Evolutionary conservation across 2,329 filamentous ascomycete genomes (phyloP), one percentile per base, ranked within the genome.

Genomic region (Neofusicoccum umdonicola): DNA sequence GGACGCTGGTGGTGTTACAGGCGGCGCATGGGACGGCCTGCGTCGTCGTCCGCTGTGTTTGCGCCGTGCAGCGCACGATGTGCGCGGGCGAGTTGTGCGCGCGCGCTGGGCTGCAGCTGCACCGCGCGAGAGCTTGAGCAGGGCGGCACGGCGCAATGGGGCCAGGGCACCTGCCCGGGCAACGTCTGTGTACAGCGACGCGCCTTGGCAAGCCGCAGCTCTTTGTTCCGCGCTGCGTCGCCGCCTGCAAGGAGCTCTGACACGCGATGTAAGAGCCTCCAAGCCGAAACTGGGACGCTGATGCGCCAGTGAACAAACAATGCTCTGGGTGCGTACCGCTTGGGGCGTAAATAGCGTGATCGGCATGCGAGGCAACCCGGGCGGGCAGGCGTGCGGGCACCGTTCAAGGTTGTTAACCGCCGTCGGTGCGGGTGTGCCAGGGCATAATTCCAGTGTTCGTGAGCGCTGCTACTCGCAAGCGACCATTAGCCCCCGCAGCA

Each of bases 401-500:
- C 56, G 56, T n/a, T 48, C 51, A 41, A 51, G 58, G 58, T 31
- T 50, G 58, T 51, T 63, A 63, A 63, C 61, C 61, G 61, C 61
- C 48, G 47, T 47, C 27, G 27, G 56, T 37, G 56, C 56, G 42
- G 54, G 54, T 58, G 54, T 58, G 54, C 54, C 54, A 58, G 54
- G 54, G 56, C 56, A 65, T 52, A 62, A 62, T 65, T 62, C 63
- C 56, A 65, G 64, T 62, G 64, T 65, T 63, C 64, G 58, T 56
- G 64, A 65, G 47, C 42, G 56, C 62, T 64, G 50, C 62, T 58
- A 27, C 61, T 57, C 54, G 47, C 63, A 65, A 65, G 70, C 70
- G 63, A 64, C 45, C 57, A 64, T 71, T 69, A 70, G 71, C 67
- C 74, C 69, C 66, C 69, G 64, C 67, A 64, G 66, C 68, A 65